Conservation (phyloP, 345 rosid species). For the Stellera chamaejasme region DNA sequence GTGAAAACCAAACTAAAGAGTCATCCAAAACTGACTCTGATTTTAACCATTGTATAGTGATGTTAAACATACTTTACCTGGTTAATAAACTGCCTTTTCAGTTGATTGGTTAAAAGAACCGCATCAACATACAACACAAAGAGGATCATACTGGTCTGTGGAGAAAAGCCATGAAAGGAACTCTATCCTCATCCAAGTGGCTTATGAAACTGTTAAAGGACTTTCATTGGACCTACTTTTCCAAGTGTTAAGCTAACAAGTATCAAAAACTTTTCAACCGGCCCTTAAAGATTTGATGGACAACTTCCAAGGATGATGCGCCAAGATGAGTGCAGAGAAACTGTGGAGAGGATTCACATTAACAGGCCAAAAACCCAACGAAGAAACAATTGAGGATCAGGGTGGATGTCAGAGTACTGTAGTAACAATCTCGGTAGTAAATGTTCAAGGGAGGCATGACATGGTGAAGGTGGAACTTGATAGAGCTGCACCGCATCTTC, state of each 20-base stretch:
- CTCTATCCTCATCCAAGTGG: too few relatives aligned
- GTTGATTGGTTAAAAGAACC: conserved; percentile 62
- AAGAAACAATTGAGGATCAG: conserved; percentile 64
- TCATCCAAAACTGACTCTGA: too few relatives aligned
- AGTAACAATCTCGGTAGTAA: conserved; percentile 57
- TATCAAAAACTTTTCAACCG: conserved; percentile 41
- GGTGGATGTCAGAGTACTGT: conserved; percentile 59
- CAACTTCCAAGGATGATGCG: conserved; percentile 48
- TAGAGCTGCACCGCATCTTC: conserved; percentile 79
- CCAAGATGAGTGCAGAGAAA: conserved; percentile 55
- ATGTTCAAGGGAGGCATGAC: conserved; percentile 68
- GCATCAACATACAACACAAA: conserved; percentile 70
- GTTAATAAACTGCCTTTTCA: conserved; percentile 63
- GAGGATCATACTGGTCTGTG: too few relatives aligned
- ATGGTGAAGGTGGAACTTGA: conserved; percentile 64
- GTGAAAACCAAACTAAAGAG: too few relatives aligned
- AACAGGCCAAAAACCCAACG: conserved; percentile 68
- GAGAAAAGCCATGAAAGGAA: too few relatives aligned
- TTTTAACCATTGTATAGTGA: too few relatives aligned
- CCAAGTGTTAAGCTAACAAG: too few relatives aligned
- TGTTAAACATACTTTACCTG: conserved; percentile 38
- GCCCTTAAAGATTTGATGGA: conserved; percentile 76
- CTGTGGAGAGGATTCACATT: conserved; percentile 67
- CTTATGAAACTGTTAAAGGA: too few relatives aligned
- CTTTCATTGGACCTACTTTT: too few relatives aligned